A percentile compares a stretch with the other conserved stretches of the same genome.
phyloP scores from a whole-genome alignment of 805 yeast species.

The Candida gorgasii region DNA sequence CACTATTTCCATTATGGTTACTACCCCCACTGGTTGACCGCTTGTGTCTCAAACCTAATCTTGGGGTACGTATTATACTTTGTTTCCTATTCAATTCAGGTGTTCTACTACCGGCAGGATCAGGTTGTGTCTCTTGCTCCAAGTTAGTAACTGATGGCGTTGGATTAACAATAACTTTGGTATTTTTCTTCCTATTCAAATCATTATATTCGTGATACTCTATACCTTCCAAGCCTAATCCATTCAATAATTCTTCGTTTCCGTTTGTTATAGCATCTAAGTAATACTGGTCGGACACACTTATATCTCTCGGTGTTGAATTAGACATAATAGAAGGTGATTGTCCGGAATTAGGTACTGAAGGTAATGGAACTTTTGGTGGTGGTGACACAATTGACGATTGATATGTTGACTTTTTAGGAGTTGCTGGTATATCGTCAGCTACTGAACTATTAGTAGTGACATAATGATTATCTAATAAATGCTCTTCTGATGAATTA shows the following conservation, averaged over 20 bases:
- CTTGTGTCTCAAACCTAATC: slow-evolving; percentile 38
- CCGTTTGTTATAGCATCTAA: slow-evolving; percentile 15
- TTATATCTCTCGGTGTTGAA: slow-evolving; percentile 12
- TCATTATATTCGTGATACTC: slow-evolving; percentile 22
- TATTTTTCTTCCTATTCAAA: slow-evolving; percentile 9
- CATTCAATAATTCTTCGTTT: slow-evolving; percentile 28
- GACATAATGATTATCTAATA: slow-evolving; percentile 5
- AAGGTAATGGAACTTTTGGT: slow-evolving; percentile 32
- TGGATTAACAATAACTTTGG: slow-evolving; percentile 15
- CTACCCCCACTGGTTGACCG: slow-evolving; percentile 40
- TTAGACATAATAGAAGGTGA: slow-evolving; percentile 15
- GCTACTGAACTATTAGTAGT: slow-evolving; percentile 11
- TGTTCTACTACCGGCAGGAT: neutral
- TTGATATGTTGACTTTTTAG: slow-evolving; percentile 16
- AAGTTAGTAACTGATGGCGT: slow-evolving; percentile 39
- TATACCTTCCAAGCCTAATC: slow-evolving; percentile 42
- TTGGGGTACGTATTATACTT: slow-evolving; percentile 32
- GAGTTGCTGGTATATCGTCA: slow-evolving; percentile 14
- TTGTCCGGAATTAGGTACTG: slow-evolving; percentile 43
- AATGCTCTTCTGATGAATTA: slow-evolving; percentile 3
- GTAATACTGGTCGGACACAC: slow-evolving; percentile 12
- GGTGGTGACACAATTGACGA: slow-evolving; percentile 35
- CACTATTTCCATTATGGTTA: slow-evolving; percentile 13
- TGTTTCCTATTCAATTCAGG: slow-evolving; percentile 23
- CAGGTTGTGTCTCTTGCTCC: slow-evolving; percentile 25